Percentiles rank a stretch among this genome's conserved stretches.
phyloP scores from a whole-genome alignment of 1,139 yeast species.

The Scheffersomyces stambukii region DNA sequence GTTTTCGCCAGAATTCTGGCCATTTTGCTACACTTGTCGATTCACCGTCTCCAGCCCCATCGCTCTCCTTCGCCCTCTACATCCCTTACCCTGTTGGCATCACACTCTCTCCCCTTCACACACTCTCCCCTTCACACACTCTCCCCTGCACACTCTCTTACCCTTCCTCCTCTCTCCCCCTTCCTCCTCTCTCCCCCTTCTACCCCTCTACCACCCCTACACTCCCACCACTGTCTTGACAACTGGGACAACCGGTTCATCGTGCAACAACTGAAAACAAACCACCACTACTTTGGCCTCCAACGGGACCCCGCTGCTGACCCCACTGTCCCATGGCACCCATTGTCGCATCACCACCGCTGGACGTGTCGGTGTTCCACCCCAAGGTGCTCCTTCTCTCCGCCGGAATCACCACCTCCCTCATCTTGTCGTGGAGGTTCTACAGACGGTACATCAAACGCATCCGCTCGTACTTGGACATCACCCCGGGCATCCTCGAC shows the following conservation, averaged over 20 bases:
- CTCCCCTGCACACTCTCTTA: too few species aligned
- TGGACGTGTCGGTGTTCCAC: conserved; percentile 27
- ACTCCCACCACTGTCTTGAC: too few species aligned
- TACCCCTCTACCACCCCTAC: too few species aligned
- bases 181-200: too few species aligned
- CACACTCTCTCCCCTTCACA: too few species aligned
- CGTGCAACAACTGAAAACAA: neutral
- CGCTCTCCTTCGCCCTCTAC: too few species aligned
- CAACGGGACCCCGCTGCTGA: neutral
- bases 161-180: too few species aligned
- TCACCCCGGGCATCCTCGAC: conserved; percentile 37
- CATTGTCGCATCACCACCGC: conserved; percentile 4
- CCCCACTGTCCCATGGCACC: conserved; percentile 7
- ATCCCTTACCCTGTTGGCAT: too few species aligned
- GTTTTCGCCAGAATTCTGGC: too few species aligned
- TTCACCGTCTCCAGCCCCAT: too few species aligned
- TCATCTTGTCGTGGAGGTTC: conserved; percentile 27
- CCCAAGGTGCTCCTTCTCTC: conserved; percentile 41
- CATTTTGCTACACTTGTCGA: too few species aligned
- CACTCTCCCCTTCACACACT: too few species aligned
- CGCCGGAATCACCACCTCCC: conserved; percentile 32
- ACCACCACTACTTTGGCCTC: neutral
- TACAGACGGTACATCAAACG: conserved; percentile 34
- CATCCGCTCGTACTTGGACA: conserved; percentile 32
- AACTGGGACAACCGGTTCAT: conserved; percentile 8